Base-by-base conservation (phyloP, 345 rosid genomes). In the Corchorus capsularis region DNA sequence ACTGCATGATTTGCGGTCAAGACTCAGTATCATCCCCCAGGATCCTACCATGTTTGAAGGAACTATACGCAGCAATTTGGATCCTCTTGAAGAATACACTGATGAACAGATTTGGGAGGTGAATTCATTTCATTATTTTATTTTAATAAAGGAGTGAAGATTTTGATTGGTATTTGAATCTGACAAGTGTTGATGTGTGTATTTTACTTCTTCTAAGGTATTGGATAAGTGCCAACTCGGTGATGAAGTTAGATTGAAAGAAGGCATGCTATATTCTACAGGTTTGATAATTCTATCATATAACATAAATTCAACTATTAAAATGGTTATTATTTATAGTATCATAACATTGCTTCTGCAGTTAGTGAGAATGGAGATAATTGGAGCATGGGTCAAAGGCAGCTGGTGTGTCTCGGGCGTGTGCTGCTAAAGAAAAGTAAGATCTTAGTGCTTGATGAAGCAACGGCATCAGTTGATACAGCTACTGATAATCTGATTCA, bases 41-140 rank as follows among this genome's bases (percentile, higher is more conserved):
- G 90, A 88, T 71, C 94, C 94, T 55, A 87, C 90, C 72, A 89
- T 89, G 93, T 91, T 88, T 68, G 92, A 91, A 75, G 93, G 93
- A 62, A 85, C 91, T 1, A 75, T 91, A 6, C 57, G 86, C 46
- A 88, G 78, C 75, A 89, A 91, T 68, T 77, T 91, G 57, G 93
- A 91, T 62, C 93, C 93, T 53, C 87, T 88, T 19, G 87, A 86
- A 76, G 86, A 91, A 63, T 79, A 89, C 76, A 68, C 77, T 5
- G 89, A 89, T 63, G 85, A 85, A 41, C 79, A 91, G 63, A 85
- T 89, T 41, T 87, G 95, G 90, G 89, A 82, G 89, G 88, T 83
- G 41, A 1, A 74, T 74, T 60, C 35, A 53, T 72, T 52, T 65
- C 57, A 17, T 27, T 67, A 72, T 50, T 27, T 27, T 67, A 72